A percentile compares a stretch with the other conserved stretches of the same genome.
phyloP scores from a whole-genome alignment of 169 alveolate genomes.

The Pseudocohnilembus persalinus region DNA sequence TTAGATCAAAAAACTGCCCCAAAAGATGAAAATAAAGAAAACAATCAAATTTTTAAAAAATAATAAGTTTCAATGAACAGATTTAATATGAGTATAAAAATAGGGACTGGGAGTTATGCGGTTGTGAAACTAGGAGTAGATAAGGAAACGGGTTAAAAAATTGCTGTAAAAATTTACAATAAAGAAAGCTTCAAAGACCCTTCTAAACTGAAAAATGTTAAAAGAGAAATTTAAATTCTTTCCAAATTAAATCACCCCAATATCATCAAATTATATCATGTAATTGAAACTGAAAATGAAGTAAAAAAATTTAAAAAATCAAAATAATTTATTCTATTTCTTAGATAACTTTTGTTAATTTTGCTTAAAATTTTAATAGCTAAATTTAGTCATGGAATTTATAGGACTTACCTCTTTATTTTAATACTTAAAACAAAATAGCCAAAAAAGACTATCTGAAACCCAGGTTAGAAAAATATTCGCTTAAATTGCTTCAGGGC shows the following conservation, averaged over 20 bases:
- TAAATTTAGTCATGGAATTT: constrained; percentile 72
- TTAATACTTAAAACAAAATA: constrained; percentile 60
- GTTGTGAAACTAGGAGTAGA: constrained; percentile 54
- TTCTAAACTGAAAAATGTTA: constrained; percentile 50
- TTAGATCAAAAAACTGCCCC: too few relatives aligned
- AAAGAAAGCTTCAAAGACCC: constrained; percentile 57
- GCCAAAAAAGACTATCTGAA: constrained; percentile 69
- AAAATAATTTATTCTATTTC: too few relatives aligned
- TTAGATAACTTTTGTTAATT: too few relatives aligned
- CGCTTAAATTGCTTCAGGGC: constrained; percentile 66
- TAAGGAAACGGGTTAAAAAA: constrained; percentile 41
- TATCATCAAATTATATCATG: constrained; percentile 72
- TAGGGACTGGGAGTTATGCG: constrained; percentile 48
- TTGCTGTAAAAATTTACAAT: constrained; percentile 79
- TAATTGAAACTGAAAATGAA: constrained; percentile 50
- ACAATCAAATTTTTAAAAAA: too few relatives aligned
- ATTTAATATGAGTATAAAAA: constrained; percentile 8
- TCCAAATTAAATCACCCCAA: constrained; percentile 72
- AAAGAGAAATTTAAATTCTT: constrained; percentile 75
- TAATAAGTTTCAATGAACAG: background rate
- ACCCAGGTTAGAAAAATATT: constrained; percentile 70
- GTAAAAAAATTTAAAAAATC: background rate
- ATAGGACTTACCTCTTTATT: constrained; percentile 67
- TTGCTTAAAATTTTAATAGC: background rate
- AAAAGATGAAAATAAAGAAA: too few relatives aligned